These are phyloP conservation scores for Rhizopogon sp. DNA, from an alignment of 768 basidiomycete species.

Conservation along the genomic window DNA sequence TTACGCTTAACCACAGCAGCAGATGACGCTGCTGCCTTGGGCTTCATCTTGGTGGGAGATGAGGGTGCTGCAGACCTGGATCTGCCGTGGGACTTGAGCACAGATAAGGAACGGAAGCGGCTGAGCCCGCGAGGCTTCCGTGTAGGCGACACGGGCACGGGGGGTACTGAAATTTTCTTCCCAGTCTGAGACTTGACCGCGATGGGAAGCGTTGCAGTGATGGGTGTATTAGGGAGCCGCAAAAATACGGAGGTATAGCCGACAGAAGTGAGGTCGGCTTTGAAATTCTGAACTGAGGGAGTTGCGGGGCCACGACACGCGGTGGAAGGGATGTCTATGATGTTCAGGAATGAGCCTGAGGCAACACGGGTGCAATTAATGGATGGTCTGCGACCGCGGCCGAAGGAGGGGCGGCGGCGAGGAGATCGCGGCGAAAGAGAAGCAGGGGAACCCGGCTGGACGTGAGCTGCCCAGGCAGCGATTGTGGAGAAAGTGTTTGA, in stretches of 20 bases:
- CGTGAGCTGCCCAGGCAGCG: constrained; percentile 55
- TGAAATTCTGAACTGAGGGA: constrained; percentile 42
- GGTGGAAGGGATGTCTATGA: constrained; percentile 36
- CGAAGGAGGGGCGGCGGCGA: constrained; percentile 28
- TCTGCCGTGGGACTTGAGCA: constrained; percentile 35
- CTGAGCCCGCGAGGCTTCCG: constrained; percentile 29
- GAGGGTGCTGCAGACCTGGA: constrained; percentile 30
- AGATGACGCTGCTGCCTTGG: constrained; percentile 12
- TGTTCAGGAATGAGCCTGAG: constrained; percentile 45
- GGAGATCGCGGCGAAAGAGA: constrained; percentile 36
- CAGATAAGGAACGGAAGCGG: constrained; percentile 49
- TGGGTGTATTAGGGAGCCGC: constrained; percentile 47
- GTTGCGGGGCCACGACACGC: constrained; percentile 25
- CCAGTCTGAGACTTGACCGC: constrained; percentile 1
- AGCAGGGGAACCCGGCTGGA: constrained; percentile 66
- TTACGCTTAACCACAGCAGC: constrained; percentile 42
- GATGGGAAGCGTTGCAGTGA: constrained; percentile 16
- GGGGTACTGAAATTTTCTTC: constrained; percentile 15
- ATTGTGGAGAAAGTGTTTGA: constrained; percentile 48
- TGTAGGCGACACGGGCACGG: constrained; percentile 4
- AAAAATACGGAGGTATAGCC: constrained; percentile 69
- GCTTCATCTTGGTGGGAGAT: constrained; percentile 20
- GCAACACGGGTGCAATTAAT: constrained; percentile 33
- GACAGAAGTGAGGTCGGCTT: constrained; percentile 50
- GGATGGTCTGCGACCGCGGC: constrained; percentile 26